These are phyloP conservation scores for Alternaria hordeiaustralica DNA, from an alignment of 2,329 filamentous ascomycete species.

Conservation along the genomic window DNA sequence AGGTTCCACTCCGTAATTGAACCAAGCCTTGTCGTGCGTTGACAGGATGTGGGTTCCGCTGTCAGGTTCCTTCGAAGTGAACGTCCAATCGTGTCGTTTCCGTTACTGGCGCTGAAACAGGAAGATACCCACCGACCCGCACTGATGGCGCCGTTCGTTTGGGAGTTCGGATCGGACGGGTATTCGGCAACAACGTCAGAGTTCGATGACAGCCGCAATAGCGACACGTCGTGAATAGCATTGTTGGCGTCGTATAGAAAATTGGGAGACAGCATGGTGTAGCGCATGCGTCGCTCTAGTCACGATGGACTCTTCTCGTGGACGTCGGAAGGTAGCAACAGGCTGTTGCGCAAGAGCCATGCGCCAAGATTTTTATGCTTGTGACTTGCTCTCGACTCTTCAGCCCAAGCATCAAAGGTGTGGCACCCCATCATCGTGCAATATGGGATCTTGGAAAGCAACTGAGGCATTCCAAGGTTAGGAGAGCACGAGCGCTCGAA, in stretches of 20 bases:
- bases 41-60: slow-evolving; percentile 5
- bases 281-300: not conserved
- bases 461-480: not conserved
- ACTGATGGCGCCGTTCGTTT: slow-evolving; percentile 2
- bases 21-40: slow-evolving; percentile 1
- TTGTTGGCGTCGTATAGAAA: not conserved
- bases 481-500: not conserved
- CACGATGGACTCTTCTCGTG: not conserved
- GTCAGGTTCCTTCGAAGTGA: slow-evolving; percentile 7
- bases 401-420: not conserved
- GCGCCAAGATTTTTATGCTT: not conserved
- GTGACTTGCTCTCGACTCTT: not conserved
- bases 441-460: not conserved
- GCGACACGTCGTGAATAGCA: not conserved
- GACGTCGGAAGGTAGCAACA: not conserved
- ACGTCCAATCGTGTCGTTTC: slow-evolving; percentile 5
- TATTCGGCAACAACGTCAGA: not conserved
- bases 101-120: slow-evolving; percentile 4
- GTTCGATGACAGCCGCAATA: not conserved
- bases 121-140: slow-evolving; percentile 9
- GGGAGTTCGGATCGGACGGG: not conserved
- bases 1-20: not conserved
- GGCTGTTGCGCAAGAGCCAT: not conserved
- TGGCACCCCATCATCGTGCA: not conserved
- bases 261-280: not conserved